Evolutionary conservation across 345 rosid species (phyloP).

Genomic region (Brassica carinata): DNA sequence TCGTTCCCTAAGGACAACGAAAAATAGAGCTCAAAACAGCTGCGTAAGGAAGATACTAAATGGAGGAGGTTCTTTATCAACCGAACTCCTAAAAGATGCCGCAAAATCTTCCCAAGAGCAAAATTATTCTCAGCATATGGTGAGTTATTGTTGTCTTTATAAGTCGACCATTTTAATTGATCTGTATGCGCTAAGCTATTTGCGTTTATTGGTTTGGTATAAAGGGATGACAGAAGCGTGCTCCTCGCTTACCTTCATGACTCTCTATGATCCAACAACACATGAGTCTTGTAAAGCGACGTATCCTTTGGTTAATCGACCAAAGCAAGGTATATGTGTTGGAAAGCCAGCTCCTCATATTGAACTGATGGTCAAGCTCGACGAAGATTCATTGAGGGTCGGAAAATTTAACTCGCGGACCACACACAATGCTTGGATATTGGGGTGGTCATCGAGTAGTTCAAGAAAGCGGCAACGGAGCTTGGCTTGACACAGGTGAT

Average conservation of each 20-base stretch:
- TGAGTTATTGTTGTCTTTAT: constrained; percentile 31
- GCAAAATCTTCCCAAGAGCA: constrained; percentile 58
- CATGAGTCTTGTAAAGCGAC: constrained; percentile 12
- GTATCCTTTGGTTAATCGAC: constrained; percentile 23
- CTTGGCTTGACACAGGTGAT: constrained; percentile 90
- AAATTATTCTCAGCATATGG: constrained; percentile 81
- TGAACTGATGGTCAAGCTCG: constrained; percentile 53
- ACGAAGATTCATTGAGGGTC: constrained; percentile 46
- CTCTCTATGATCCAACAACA: constrained; percentile 52
- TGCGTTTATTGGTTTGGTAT: neutral
- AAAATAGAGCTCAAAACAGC: constrained; percentile 46
- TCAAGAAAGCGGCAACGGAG: constrained; percentile 29
- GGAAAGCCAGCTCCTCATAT: constrained; percentile 88
- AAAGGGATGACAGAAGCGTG: constrained; percentile 91
- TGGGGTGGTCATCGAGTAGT: constrained; percentile 49
- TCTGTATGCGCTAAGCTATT: neutral
- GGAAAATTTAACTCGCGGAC: constrained; percentile 81
- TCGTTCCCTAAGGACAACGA: constrained; percentile 42
- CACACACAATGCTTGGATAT: constrained; percentile 75
- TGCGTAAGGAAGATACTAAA: constrained; percentile 69
- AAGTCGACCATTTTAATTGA: neutral
- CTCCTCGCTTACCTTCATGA: constrained; percentile 75
- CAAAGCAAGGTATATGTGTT: constrained; percentile 63
- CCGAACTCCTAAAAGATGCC: constrained; percentile 52
- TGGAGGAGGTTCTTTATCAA: constrained; percentile 83